Percentiles rank a stretch among this genome's conserved stretches.
These are phyloP conservation scores for Apophysomyces trapeziformis DNA, from an alignment of 371 early-diverging fungal species.

Conservation along the genomic window DNA sequence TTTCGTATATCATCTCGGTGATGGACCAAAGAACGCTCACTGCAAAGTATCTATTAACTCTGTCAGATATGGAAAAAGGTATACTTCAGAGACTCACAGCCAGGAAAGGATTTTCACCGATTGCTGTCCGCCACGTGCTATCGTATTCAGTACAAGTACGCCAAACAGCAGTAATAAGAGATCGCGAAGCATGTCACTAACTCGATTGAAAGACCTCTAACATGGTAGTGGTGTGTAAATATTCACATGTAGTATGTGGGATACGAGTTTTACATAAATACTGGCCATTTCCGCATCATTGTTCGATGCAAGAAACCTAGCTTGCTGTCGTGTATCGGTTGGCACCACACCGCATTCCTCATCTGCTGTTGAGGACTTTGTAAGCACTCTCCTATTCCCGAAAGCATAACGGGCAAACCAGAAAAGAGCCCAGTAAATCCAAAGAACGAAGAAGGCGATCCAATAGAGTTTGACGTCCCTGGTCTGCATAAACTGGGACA, in stretches of 20 bases:
- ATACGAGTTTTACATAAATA: neutral
- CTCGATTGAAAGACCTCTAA: neutral
- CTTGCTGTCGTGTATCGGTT: conserved; percentile 6
- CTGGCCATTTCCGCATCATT: neutral
- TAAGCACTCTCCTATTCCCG: conserved; percentile 16
- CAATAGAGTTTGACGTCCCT: conserved; percentile 27
- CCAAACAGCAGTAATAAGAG: conserved; percentile 20
- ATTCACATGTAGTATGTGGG: neutral
- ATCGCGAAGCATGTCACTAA: conserved; percentile 25
- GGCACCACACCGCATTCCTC: neutral
- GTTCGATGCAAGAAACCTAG: neutral
- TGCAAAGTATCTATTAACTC: neutral
- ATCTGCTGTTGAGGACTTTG: neutral
- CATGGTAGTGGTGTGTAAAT: neutral
- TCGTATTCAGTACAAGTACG: conserved; percentile 23
- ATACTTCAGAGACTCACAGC: conserved; percentile 18
- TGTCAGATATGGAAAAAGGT: neutral
- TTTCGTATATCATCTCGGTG: neutral
- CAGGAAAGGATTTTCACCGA: conserved; percentile 24
- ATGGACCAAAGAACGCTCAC: neutral
- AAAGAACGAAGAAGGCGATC: conserved; percentile 46
- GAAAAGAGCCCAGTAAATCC: conserved; percentile 40
- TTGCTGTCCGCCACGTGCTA: conserved; percentile 24
- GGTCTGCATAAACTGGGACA: conserved; percentile 13
- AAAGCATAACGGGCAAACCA: conserved; percentile 41